phyloP scores from a whole-genome alignment of 2,329 filamentous ascomycete genomes.

The Fusarium denticulatum region DNA sequence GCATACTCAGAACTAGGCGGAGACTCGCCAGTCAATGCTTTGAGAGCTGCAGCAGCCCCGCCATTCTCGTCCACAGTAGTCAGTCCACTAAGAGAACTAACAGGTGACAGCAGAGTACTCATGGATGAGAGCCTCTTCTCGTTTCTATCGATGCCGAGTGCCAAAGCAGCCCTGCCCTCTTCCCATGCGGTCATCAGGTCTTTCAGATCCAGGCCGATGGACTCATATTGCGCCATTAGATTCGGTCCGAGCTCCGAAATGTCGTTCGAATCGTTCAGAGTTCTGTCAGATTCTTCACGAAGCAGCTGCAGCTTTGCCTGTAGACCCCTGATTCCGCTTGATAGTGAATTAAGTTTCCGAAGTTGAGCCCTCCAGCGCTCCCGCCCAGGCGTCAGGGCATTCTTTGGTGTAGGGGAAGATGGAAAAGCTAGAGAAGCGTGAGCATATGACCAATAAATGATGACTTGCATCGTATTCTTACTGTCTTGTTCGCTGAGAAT shows the following conservation, averaged over 20 bases:
- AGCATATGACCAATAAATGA: slow-evolving; percentile 9
- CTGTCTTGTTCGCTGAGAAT: slow-evolving; percentile 84
- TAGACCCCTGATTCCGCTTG: slow-evolving; percentile 87
- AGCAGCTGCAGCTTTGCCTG: slow-evolving; percentile 95
- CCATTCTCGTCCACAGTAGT: slow-evolving; percentile 67
- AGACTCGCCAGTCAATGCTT: slow-evolving; percentile 79
- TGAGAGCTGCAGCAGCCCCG: slow-evolving; percentile 70
- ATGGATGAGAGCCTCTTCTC: slow-evolving; percentile 75
- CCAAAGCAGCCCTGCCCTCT: slow-evolving; percentile 82
- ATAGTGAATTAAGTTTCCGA: slow-evolving; percentile 87
- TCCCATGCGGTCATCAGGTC: slow-evolving; percentile 87
- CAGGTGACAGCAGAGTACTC: slow-evolving; percentile 67
- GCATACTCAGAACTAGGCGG: slow-evolving; percentile 63
- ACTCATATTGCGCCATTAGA: slow-evolving; percentile 91
- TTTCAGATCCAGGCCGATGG: slow-evolving; percentile 87
- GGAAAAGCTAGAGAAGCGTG: slow-evolving; percentile 57
- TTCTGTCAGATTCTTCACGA: slow-evolving; percentile 86
- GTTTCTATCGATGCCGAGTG: slow-evolving; percentile 83
- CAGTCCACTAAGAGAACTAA: slow-evolving; percentile 73
- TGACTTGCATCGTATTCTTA: slow-evolving; percentile 53
- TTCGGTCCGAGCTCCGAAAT: slow-evolving; percentile 80
- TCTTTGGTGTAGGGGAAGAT: slow-evolving; percentile 65
- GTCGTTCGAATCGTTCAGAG: slow-evolving; percentile 77
- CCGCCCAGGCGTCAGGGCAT: slow-evolving; percentile 74
- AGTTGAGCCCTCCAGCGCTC: slow-evolving; percentile 89